Conservation (phyloP, 108 stramenopile species). For the Epithemia pelagica region DNA sequence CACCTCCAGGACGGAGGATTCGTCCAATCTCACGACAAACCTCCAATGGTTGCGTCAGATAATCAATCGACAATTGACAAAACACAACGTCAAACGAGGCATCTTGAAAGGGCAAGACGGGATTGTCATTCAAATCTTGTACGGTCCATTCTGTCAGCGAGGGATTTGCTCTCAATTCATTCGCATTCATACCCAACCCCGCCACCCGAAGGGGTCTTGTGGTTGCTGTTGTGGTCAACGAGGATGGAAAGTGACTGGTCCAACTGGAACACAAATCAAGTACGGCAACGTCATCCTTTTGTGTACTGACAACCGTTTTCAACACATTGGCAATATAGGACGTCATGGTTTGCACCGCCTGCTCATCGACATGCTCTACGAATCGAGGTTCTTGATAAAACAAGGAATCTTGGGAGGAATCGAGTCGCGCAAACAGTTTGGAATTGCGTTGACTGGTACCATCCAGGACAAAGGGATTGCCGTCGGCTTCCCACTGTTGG, state of each 20-base stretch:
- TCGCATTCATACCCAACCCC: slow-evolving; percentile 78
- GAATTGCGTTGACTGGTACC: slow-evolving; percentile 4
- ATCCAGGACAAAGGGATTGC: slow-evolving; percentile 47
- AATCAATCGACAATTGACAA: slow-evolving; percentile 91
- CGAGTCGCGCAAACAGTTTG: slow-evolving; percentile 48
- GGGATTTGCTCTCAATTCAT: slow-evolving; percentile 64
- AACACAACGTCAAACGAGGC: slow-evolving; percentile 78
- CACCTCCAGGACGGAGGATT: slow-evolving; percentile 81
- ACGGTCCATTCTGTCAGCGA: slow-evolving; percentile 65
- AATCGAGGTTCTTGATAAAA: slow-evolving; percentile 77
- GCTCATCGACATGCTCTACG: slow-evolving; percentile 79
- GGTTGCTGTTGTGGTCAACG: slow-evolving; percentile 14
- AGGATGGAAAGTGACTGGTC: slow-evolving; percentile 61
- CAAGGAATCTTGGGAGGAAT: slow-evolving; percentile 49
- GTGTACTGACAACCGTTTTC: background rate
- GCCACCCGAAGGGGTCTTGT: slow-evolving; percentile 28
- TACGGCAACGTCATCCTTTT: slow-evolving; percentile 17
- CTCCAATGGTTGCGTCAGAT: slow-evolving; percentile 76
- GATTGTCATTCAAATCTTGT: slow-evolving; percentile 66
- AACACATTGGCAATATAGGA: slow-evolving; percentile 48
- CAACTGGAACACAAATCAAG: slow-evolving; percentile 83
- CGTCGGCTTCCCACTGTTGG: slow-evolving; percentile 49
- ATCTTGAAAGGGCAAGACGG: slow-evolving; percentile 75
- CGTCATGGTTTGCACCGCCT: slow-evolving; percentile 66
- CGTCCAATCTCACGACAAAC: slow-evolving; percentile 78